phyloP scores from a whole-genome alignment of 495 filamentous ascomycete genomes.

The Tuber microsphaerosporum region DNA sequence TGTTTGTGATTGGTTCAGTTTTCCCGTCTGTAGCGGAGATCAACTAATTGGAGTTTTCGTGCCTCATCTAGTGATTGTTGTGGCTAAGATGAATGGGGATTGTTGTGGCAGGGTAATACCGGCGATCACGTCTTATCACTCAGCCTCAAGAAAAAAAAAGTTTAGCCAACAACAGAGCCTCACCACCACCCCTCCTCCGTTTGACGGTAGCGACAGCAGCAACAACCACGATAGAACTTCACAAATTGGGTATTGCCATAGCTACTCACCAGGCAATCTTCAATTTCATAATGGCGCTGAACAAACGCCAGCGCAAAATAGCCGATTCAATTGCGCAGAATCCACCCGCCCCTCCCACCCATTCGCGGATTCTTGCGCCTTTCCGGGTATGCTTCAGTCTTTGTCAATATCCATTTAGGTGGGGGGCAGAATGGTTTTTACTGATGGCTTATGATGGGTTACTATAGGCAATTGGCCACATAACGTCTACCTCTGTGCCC shows the following conservation, averaged over 20 bases:
- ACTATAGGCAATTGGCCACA: slow-evolving; percentile 74
- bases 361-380: slow-evolving; percentile 80
- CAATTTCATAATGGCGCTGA: slow-evolving; percentile 17
- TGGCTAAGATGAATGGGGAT: background rate
- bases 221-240: background rate
- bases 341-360: slow-evolving; percentile 22
- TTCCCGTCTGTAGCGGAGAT: no score
- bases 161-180: slow-evolving; percentile 16
- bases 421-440: slow-evolving; percentile 13
- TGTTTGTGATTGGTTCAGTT: no score
- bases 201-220: slow-evolving; percentile 6
- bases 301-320: slow-evolving; percentile 37
- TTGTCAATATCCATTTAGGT: background rate
- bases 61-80: no score
- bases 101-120: background rate
- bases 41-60: no score
- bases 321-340: slow-evolving; percentile 20
- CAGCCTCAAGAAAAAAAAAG: slow-evolving; percentile 26
- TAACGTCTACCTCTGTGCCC: slow-evolving; percentile 63
- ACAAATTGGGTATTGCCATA: background rate
- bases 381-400: slow-evolving; percentile 62
- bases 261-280: background rate
- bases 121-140: slow-evolving; percentile 10
- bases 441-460: slow-evolving; percentile 16
- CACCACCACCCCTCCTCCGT: slow-evolving; percentile 9